phyloP scores from a whole-genome alignment of 2,329 filamentous ascomycete species.

The Neonectria hederae region DNA sequence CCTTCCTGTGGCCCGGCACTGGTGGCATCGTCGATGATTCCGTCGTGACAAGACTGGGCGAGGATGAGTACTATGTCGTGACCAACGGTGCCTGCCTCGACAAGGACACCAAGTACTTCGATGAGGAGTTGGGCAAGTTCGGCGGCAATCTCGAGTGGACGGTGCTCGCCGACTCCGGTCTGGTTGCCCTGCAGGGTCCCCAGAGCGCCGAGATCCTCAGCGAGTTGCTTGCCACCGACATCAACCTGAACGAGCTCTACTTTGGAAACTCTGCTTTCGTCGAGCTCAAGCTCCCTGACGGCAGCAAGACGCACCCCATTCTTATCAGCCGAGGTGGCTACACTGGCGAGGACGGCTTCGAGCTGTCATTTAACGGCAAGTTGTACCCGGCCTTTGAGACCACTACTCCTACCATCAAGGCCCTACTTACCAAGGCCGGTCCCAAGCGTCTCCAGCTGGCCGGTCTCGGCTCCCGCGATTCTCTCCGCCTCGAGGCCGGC shows the following conservation, averaged over 20 bases:
- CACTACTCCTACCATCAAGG: constrained; percentile 68
- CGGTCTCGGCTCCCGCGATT: constrained; percentile 90
- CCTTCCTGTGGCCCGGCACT: constrained; percentile 78
- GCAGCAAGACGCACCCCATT: constrained; percentile 51
- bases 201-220: constrained; percentile 75
- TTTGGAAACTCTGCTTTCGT: constrained; percentile 81
- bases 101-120: constrained; percentile 85
- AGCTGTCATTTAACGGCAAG: constrained; percentile 77
- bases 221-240: constrained; percentile 64
- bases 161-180: constrained; percentile 75
- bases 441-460: constrained; percentile 75
- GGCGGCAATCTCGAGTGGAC: constrained; percentile 71
- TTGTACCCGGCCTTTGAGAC: constrained; percentile 53
- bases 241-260: constrained; percentile 74
- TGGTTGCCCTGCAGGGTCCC: constrained; percentile 92
- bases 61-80: constrained; percentile 87
- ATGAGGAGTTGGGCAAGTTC: constrained; percentile 70
- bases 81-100: constrained; percentile 93
- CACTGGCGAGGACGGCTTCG: constrained; percentile 98
- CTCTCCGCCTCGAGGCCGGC: constrained; percentile 90
- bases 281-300: constrained; percentile 69
- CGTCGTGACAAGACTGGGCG: constrained; percentile 82
- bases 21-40: constrained; percentile 97
- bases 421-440: constrained; percentile 73
- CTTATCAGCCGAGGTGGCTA: constrained; percentile 91